Conservation (phyloP, 169 alveolate genomes). For the Miamiensis avidus region DNA sequence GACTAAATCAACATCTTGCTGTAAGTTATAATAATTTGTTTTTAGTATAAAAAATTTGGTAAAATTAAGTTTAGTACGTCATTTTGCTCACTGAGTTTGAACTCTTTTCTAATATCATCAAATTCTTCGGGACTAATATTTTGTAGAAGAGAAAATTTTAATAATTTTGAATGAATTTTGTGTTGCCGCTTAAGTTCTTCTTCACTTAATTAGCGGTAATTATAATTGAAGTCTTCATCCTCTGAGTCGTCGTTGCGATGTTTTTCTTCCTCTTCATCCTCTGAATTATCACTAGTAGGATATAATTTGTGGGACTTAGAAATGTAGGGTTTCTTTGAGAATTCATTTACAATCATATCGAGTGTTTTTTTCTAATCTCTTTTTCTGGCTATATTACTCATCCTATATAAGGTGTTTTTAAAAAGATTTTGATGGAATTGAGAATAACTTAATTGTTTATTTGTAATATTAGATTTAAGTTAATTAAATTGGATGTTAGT, state of each 20-base stretch:
- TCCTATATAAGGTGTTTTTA: no score
- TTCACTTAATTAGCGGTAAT: neutral
- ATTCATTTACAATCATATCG: no score
- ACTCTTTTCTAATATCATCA: neutral
- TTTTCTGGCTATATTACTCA: no score
- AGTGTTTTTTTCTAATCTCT: no score
- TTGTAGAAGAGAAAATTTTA: neutral
- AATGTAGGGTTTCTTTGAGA: neutral
- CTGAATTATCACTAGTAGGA: neutral
- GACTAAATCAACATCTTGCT: neutral
- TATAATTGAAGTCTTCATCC: no score
- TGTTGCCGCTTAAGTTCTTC: neutral
- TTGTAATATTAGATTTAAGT: no score
- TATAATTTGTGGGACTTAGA: neutral
- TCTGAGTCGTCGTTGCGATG: neutral
- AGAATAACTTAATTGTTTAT: no score
- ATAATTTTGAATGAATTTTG: no score
- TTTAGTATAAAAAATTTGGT: neutral
- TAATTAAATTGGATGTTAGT: no score
- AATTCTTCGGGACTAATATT: constrained; percentile 11
- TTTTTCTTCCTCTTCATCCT: neutral
- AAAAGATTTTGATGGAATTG: no score
- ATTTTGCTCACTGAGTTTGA: neutral
- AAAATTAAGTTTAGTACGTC: neutral
- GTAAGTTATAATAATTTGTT: neutral